A percentile compares a stretch with the other conserved stretches of the same genome.
Conservation (phyloP, 2,329 filamentous ascomycete species). For the Lachnellula hyalina region DNA sequence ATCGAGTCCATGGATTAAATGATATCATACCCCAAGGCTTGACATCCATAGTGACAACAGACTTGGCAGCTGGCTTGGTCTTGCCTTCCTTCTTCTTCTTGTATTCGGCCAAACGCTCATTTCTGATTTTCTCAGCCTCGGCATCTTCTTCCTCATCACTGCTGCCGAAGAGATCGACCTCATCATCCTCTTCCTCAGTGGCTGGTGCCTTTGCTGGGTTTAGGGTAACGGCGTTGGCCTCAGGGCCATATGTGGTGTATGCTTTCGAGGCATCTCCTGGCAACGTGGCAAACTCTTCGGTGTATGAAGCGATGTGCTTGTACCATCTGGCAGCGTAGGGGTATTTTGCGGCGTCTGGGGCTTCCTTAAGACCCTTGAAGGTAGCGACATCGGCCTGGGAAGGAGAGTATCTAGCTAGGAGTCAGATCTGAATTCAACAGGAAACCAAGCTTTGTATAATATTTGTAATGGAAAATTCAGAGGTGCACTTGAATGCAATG, state of each 20-base stretch:
- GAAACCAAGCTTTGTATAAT: slow-evolving; percentile 14
- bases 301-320: slow-evolving; percentile 93
- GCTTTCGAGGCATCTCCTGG: slow-evolving; percentile 86
- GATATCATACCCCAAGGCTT: slow-evolving; percentile 91
- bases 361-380: slow-evolving; percentile 80
- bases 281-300: slow-evolving; percentile 86
- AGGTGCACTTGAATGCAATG: slow-evolving; percentile 71
- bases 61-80: slow-evolving; percentile 90
- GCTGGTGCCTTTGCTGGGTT: slow-evolving; percentile 82
- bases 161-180: slow-evolving; percentile 88
- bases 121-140: slow-evolving; percentile 76
- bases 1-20: neutral
- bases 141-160: slow-evolving; percentile 93
- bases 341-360: slow-evolving; percentile 80
- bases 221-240: slow-evolving; percentile 67
- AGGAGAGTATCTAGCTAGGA: slow-evolving; percentile 44
- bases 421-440: slow-evolving; percentile 15
- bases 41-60: slow-evolving; percentile 88
- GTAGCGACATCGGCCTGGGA: slow-evolving; percentile 94
- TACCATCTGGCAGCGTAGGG: slow-evolving; percentile 96
- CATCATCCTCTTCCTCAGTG: slow-evolving; percentile 69
- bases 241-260: slow-evolving; percentile 87
- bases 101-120: slow-evolving; percentile 90
- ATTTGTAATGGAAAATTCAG: slow-evolving; percentile 47
- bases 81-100: slow-evolving; percentile 95